Evolutionary conservation across 164 flowering plant species (phyloP).

Genomic region (Dillenia suffruticosa): DNA sequence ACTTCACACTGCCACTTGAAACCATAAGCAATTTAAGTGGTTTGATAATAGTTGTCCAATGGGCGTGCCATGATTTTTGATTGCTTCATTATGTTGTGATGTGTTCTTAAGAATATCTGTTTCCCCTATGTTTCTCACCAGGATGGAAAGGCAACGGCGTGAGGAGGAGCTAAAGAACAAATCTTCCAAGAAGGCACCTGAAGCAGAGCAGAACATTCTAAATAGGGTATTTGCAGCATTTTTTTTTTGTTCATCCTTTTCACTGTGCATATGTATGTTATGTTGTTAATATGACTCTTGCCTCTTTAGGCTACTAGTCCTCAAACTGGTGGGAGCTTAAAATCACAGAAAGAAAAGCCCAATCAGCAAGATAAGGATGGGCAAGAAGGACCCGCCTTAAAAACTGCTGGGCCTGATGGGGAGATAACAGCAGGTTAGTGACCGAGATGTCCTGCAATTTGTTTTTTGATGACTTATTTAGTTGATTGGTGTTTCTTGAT

Average conservation of each 20-base stretch:
- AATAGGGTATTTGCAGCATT: conserved; percentile 51
- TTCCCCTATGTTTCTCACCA: conserved; percentile 17
- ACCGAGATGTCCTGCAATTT: background rate
- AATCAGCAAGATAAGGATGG: conserved; percentile 67
- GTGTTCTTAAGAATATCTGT: background rate
- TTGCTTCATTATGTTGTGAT: too few species aligned
- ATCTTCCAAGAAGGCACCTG: conserved; percentile 71
- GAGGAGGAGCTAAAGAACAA: conserved; percentile 80
- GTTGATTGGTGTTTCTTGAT: too few species aligned
- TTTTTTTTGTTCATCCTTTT: background rate
- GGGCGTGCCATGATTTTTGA: too few species aligned
- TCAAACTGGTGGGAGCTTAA: conserved; percentile 83
- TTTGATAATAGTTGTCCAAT: too few species aligned
- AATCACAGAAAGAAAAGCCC: conserved; percentile 87
- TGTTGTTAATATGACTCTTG: background rate
- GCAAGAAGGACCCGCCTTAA: conserved; percentile 67
- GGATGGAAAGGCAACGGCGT: conserved; percentile 98
- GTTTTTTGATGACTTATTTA: too few species aligned
- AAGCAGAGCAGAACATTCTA: conserved; percentile 75
- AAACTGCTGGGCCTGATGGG: conserved; percentile 88
- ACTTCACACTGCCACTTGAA: too few species aligned
- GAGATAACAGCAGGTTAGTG: conserved; percentile 92
- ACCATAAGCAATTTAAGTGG: too few species aligned
- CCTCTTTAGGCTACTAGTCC: conserved; percentile 84
- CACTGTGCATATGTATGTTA: background rate